Base-by-base conservation (phyloP, 371 early-diverging fungal species). In the Mucor indicus region DNA sequence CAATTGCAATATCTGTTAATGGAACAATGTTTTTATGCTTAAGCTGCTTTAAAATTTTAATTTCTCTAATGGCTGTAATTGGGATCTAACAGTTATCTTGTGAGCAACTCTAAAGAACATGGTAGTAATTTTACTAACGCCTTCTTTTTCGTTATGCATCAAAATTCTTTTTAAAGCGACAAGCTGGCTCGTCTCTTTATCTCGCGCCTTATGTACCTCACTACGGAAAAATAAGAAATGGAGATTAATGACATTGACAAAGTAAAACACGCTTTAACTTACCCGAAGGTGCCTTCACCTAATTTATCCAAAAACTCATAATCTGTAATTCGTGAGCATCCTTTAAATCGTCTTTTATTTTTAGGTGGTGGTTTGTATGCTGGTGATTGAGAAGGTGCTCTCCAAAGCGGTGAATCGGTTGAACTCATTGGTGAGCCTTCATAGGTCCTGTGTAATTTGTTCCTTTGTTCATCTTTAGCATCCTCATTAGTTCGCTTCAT, bases 271-370 rank as follows among this genome's bases (percentile, higher is more conserved):
- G n/a, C n/a, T n/a, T n/a, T n/a, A n/a, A 41, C 63, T 37, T 80
- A 90, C 88, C 98, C 98, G 78, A 95, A 97, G 4, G 96, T 97
- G 21, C 98, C 98, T 60, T 96, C 93, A 35, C 98, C 98, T 21
- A 97, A 74, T 68, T 90, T 93, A 11, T 81, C 77, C 13, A 72
- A 59, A 38, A 86, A 64, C 42, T 88, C 83, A 48, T 90, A 93
- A 48, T 86, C 82, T 13, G 75, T 70, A 19, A 90, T 69, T 11
- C 64, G 65, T n/a, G 87, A 87, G 37, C 84, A 83, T 2, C 87
- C 87, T 2, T 66, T 37, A 46, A 74, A 85, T 5, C 33, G 38
- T 6, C 50, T 48, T 17, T 22, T 33, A 15, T 50, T 27, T 20
- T 49, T 56, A n/a, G 52, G 17, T 12, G 31, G 39, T 20, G 50